These are phyloP conservation scores for Warburgia ugandensis DNA, from an alignment of 164 flowering plant genomes.

Conservation along the genomic window DNA sequence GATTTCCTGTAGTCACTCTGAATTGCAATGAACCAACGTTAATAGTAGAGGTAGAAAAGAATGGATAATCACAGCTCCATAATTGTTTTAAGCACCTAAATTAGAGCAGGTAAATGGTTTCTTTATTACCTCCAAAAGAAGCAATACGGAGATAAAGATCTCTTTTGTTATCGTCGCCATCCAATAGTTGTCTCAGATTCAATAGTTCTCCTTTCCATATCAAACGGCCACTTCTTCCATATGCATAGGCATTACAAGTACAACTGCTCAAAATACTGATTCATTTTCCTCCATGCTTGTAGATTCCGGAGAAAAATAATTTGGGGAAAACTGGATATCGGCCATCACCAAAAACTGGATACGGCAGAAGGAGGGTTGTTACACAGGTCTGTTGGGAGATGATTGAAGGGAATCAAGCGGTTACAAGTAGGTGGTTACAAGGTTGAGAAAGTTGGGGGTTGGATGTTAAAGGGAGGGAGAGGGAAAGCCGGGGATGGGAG, in stretches of 20 bases:
- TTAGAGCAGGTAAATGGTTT: not conserved
- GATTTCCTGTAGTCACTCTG: not conserved
- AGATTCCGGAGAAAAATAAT: not conserved
- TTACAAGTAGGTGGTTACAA: no score
- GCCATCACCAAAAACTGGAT: slow-evolving; percentile 16
- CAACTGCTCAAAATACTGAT: not conserved
- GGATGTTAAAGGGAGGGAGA: no score
- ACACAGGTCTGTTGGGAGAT: no score
- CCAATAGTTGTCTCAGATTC: not conserved
- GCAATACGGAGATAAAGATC: slow-evolving; percentile 3
- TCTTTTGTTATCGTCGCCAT: not conserved
- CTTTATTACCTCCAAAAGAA: not conserved
- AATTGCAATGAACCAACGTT: not conserved
- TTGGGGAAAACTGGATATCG: slow-evolving; percentile 18
- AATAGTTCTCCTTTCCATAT: not conserved
- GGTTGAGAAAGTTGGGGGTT: no score
- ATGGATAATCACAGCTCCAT: not conserved
- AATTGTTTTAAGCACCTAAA: not conserved
- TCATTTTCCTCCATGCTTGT: not conserved
- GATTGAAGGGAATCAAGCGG: no score
- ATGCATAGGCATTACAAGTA: slow-evolving; percentile 5
- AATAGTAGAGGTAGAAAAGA: not conserved
- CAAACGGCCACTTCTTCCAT: not conserved
- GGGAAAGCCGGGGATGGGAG: no score
- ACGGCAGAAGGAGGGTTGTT: no score